Percentiles rank a stretch among this genome's conserved stretches.
These are phyloP conservation scores for Lachnellula suecica DNA, from an alignment of 2,329 filamentous ascomycete species.

Conservation along the genomic window DNA sequence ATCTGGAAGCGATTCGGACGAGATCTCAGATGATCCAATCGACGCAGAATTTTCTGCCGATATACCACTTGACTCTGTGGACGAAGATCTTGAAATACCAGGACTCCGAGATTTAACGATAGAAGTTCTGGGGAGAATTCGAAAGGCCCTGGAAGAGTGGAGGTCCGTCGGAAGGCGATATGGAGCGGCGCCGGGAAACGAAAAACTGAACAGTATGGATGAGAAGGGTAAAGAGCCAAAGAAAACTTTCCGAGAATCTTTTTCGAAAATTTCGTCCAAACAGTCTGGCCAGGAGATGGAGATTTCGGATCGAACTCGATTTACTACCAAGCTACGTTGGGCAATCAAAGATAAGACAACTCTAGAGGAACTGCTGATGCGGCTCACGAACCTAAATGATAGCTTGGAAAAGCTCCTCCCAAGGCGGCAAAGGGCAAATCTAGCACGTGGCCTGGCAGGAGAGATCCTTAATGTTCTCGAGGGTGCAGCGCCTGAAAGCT, in stretches of 20 bases:
- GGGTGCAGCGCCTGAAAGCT: background rate
- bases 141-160: background rate
- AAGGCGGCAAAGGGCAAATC: background rate
- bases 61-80: background rate
- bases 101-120: background rate
- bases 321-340: background rate
- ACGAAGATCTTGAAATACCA: background rate
- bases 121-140: conserved; percentile 1
- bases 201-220: background rate
- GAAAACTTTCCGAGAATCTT: background rate
- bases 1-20: background rate
- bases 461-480: background rate
- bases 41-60: background rate
- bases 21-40: background rate
- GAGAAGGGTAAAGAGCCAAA: background rate
- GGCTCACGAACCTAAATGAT: background rate
- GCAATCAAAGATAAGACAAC: background rate
- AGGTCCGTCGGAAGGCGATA: background rate
- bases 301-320: background rate
- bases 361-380: background rate
- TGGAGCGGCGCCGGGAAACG: background rate
- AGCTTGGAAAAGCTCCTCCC: background rate
- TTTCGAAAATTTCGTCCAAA: background rate
- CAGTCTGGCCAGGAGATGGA: background rate
- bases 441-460: background rate